Percentiles rank a stretch among this genome's conserved stretches.
These are phyloP conservation scores for Hemisphaericaspora subhashii DNA, from an alignment of 1,139 yeast species.

Conservation along the genomic window DNA sequence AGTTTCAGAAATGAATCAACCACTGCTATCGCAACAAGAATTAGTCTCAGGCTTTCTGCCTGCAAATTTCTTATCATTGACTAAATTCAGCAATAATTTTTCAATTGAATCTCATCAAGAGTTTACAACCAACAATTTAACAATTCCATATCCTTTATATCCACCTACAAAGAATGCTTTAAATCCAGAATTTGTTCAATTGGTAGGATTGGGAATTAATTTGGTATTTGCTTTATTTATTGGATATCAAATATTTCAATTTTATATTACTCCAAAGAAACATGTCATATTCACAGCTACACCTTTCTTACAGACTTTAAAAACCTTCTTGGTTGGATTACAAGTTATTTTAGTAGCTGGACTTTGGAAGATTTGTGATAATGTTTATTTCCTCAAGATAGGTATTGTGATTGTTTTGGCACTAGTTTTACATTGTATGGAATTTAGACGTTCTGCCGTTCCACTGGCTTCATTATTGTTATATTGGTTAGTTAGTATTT, in stretches of 20 bases:
- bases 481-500: slow-evolving; percentile 28
- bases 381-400: slow-evolving; percentile 11
- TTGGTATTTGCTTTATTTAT: slow-evolving; percentile 15
- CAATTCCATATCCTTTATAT: slow-evolving; percentile 15
- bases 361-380: slow-evolving; percentile 7
- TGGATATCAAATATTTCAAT: slow-evolving; percentile 18
- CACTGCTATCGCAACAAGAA: too few relatives aligned
- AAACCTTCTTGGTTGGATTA: slow-evolving; percentile 9
- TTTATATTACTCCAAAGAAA: slow-evolving; percentile 2
- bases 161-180: slow-evolving; percentile 22
- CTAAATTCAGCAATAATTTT: not conserved
- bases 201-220: slow-evolving; percentile 16
- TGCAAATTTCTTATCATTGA: not conserved
- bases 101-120: not conserved
- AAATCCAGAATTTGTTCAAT: slow-evolving; percentile 35
- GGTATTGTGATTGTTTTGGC: slow-evolving; percentile 19
- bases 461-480: slow-evolving; percentile 30
- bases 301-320: slow-evolving; percentile 12
- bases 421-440: slow-evolving; percentile 33
- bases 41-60: not conserved
- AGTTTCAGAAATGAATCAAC: too few relatives aligned
- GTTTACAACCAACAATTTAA: not conserved
- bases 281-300: slow-evolving; percentile 11
- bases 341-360: slow-evolving; percentile 8
- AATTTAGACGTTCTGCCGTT: slow-evolving; percentile 29